Percentiles rank a stretch among this genome's conserved stretches.
phyloP scores from a whole-genome alignment of 257 asterid species.

The Ilex aquifolium region DNA sequence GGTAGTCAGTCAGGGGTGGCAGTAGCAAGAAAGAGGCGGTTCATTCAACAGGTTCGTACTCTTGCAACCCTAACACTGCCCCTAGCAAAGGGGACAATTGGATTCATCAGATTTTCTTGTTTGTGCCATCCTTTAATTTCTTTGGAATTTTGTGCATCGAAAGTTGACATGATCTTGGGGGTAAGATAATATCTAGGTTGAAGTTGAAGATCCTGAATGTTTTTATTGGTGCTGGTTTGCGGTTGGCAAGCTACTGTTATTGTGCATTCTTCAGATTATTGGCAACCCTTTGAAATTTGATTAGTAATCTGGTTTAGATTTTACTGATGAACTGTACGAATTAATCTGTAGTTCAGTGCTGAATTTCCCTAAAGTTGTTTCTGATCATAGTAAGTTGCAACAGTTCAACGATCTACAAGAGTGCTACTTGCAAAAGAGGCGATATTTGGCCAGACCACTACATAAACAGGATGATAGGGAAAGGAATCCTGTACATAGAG shows the following conservation, averaged over 20 bases:
- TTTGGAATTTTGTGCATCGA: neutral
- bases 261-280: no score
- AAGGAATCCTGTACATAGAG: slow-evolving; percentile 30
- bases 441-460: slow-evolving; percentile 42
- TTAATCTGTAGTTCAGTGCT: no score
- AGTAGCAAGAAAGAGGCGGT: slow-evolving; percentile 60
- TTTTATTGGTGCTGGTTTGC: no score
- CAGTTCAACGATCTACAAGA: slow-evolving; percentile 83
- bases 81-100: no score
- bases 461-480: slow-evolving; percentile 38
- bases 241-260: no score
- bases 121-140: neutral
- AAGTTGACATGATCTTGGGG: neutral
- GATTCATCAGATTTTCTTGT: no score
- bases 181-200: no score
- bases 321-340: no score
- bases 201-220: no score
- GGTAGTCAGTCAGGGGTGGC: slow-evolving; percentile 50
- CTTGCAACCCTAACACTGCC: neutral
- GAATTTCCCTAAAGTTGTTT: slow-evolving; percentile 1
- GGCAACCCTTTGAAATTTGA: no score
- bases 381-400: slow-evolving; percentile 6
- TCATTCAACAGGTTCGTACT: slow-evolving; percentile 75
- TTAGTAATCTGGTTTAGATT: no score
- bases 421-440: slow-evolving; percentile 71